phyloP scores from a whole-genome alignment of 768 basidiomycete genomes.

The Tephrocybe sp. region DNA sequence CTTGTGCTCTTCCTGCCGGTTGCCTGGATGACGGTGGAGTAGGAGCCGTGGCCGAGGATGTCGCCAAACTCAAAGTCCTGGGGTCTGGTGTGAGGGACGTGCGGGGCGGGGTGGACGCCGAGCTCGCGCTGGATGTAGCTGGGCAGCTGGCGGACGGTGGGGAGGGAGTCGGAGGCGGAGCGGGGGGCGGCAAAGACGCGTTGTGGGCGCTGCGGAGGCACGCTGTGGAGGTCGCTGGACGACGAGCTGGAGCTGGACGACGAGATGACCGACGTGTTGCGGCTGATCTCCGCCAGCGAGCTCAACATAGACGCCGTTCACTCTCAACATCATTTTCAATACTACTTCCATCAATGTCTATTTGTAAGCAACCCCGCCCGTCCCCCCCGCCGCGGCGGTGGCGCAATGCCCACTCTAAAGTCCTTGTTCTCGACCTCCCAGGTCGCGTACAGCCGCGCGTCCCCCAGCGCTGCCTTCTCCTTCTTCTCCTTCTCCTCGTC shows the following conservation, averaged over 20 bases:
- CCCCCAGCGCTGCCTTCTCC: constrained; percentile 40
- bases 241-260: constrained; percentile 55
- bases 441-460: constrained; percentile 54
- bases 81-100: constrained; percentile 33
- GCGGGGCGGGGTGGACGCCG: constrained; percentile 25
- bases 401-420: constrained; percentile 36
- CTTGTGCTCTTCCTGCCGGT: constrained; percentile 56
- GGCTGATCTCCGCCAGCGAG: constrained; percentile 61
- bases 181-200: constrained; percentile 70
- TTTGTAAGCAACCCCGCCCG: constrained; percentile 3
- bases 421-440: constrained; percentile 60
- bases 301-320: too few species aligned
- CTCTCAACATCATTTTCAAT: too few species aligned
- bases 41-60: constrained; percentile 80
- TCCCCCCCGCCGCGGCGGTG: constrained; percentile 25
- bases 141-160: constrained; percentile 26
- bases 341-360: neutral
- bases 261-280: constrained; percentile 78
- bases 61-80: constrained; percentile 75
- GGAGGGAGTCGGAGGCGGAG: constrained; percentile 40
- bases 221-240: constrained; percentile 32
- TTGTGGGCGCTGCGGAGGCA: constrained; percentile 46
- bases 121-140: constrained; percentile 62
- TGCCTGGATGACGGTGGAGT: constrained; percentile 69
- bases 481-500: constrained; percentile 22